Conservation (phyloP, 208 protist genomes). For the Phytomonas sp. region DNA sequence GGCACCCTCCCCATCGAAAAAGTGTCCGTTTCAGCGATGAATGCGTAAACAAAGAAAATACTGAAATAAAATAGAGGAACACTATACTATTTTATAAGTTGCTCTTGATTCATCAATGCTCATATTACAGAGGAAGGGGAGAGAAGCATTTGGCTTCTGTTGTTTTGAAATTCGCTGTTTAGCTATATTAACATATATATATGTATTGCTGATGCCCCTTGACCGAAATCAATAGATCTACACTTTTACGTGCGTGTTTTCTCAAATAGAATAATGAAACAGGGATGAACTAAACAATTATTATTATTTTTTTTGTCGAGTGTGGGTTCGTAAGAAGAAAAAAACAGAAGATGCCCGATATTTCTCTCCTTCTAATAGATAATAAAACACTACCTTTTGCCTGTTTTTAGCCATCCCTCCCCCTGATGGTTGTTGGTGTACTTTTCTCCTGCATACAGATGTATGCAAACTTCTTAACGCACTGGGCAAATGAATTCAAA, state of each 20-base stretch:
- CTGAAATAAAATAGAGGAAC: conserved; percentile 8
- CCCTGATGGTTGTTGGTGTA: not conserved
- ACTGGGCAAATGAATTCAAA: not conserved
- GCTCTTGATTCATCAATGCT: not conserved
- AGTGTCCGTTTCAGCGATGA: conserved; percentile 33
- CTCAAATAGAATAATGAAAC: not conserved
- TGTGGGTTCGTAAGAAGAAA: not conserved
- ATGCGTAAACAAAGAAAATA: conserved; percentile 5
- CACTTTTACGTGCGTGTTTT: conserved; percentile 3
- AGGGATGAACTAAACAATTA: not conserved
- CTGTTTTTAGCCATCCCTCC: not conserved
- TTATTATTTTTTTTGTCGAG: not conserved
- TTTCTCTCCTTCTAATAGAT: not conserved
- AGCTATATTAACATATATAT: not conserved
- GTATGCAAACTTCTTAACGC: not conserved
- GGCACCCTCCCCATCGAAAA: conserved; percentile 12
- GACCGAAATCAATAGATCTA: not conserved
- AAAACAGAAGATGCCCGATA: not conserved
- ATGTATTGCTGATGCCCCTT: not conserved
- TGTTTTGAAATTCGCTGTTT: conserved; percentile 11
- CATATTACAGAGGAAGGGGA: conserved; percentile 1
- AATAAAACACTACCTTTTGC: not conserved
- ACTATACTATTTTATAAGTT: not conserved
- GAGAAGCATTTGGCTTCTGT: not conserved
- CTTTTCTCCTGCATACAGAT: not conserved